Evolutionary conservation across 495 filamentous ascomycete species (phyloP).

Genomic region (Aspergillus incahuasiensis): DNA sequence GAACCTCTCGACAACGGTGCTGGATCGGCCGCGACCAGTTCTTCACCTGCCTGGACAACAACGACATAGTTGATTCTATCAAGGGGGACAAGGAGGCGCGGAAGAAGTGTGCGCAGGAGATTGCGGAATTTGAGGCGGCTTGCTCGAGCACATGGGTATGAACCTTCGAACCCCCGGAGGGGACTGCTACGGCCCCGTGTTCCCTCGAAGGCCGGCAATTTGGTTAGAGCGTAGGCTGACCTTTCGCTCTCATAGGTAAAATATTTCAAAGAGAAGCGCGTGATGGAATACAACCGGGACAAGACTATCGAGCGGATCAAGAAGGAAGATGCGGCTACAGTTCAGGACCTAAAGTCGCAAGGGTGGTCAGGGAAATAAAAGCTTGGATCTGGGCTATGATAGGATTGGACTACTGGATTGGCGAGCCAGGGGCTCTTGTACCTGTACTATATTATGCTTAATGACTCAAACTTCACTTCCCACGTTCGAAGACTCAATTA

Average conservation of each 20-base stretch:
- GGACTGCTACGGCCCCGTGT: background rate
- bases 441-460: slow-evolving; percentile 18
- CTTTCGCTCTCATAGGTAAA: slow-evolving; percentile 64
- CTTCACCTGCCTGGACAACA: slow-evolving; percentile 76
- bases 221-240: slow-evolving; percentile 14
- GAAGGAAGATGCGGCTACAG: slow-evolving; percentile 64
- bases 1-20: slow-evolving; percentile 71
- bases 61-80: slow-evolving; percentile 79
- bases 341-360: slow-evolving; percentile 50
- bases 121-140: slow-evolving; percentile 63
- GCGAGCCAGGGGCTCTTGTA: background rate
- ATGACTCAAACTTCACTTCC: slow-evolving; percentile 9
- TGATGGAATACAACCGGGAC: slow-evolving; percentile 84
- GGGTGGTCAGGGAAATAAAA: slow-evolving; percentile 30
- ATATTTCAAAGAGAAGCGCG: slow-evolving; percentile 94
- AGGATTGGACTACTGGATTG: background rate
- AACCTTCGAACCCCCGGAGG: no score
- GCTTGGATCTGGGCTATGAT: slow-evolving; percentile 10
- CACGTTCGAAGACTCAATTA: background rate
- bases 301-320: slow-evolving; percentile 72
- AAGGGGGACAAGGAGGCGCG: slow-evolving; percentile 62
- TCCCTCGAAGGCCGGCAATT: background rate
- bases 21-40: slow-evolving; percentile 83
- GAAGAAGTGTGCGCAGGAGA: slow-evolving; percentile 62
- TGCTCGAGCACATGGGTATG: slow-evolving; percentile 81